Percentiles rank a stretch among this genome's conserved stretches.
These are phyloP conservation scores for Acanthamoeba sp. DNA, from an alignment of 208 protist species.

Conservation along the genomic window DNA sequence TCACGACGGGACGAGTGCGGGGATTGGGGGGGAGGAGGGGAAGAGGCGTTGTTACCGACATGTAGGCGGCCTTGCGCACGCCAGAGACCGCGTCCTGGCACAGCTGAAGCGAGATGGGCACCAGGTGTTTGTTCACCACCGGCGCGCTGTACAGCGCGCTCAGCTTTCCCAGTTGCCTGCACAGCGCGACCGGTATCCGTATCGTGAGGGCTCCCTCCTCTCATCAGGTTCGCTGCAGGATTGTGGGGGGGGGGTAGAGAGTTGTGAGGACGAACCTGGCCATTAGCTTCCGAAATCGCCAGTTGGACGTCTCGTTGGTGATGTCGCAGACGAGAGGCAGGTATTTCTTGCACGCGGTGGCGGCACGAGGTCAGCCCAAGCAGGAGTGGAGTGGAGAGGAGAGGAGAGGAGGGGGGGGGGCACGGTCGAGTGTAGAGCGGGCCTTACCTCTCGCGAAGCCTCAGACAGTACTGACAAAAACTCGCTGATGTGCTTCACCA, in stretches of 20 bases:
- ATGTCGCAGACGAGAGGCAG: constrained; percentile 54
- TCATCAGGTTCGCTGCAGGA: no score
- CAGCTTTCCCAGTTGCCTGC: constrained; percentile 61
- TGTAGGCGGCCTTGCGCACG: constrained; percentile 56
- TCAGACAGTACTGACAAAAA: constrained; percentile 31
- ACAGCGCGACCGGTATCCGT: no score
- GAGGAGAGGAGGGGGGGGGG: neutral
- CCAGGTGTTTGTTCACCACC: constrained; percentile 53
- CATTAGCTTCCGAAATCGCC: constrained; percentile 59
- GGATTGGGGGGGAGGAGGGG: no score
- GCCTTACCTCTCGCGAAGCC: constrained; percentile 21
- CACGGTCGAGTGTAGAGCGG: neutral
- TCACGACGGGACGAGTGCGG: no score
- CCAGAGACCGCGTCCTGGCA: constrained; percentile 42
- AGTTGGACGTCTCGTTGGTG: constrained; percentile 68
- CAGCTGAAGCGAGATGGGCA: constrained; percentile 53
- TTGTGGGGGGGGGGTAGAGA: no score
- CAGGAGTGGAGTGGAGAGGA: neutral
- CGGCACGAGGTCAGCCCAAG: neutral
- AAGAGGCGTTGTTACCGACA: neutral
- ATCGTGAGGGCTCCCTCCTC: no score
- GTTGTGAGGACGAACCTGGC: constrained; percentile 22
- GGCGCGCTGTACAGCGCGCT: constrained; percentile 13
- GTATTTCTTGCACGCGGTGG: neutral
- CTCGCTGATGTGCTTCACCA: constrained; percentile 52